Evolutionary conservation across 2,329 filamentous ascomycete species (phyloP).

Genomic region (Leptographium wingfieldii): DNA sequence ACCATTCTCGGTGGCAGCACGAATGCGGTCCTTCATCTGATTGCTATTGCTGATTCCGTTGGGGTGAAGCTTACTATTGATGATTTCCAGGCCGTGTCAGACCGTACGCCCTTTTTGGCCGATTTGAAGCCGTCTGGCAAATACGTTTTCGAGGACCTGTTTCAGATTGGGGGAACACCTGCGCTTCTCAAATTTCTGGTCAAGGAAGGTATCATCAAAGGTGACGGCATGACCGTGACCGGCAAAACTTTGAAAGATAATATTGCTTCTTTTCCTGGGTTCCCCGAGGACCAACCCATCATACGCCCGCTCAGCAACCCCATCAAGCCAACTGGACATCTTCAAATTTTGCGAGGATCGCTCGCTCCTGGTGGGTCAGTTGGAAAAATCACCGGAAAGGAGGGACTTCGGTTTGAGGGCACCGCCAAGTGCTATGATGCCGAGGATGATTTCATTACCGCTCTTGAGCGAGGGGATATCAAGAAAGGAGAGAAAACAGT

Average conservation of each 20-base stretch:
- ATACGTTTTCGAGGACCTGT: slow-evolving; percentile 74
- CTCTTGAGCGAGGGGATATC: slow-evolving; percentile 64
- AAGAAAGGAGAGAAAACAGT: slow-evolving; percentile 81
- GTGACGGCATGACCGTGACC: slow-evolving; percentile 69
- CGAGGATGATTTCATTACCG: slow-evolving; percentile 66
- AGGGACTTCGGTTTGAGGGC: slow-evolving; percentile 71
- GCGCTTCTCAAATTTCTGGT: slow-evolving; percentile 79
- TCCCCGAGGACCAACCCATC: slow-evolving; percentile 66
- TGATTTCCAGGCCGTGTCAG: slow-evolving; percentile 73
- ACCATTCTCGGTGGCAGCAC: slow-evolving; percentile 76
- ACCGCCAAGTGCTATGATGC: slow-evolving; percentile 75
- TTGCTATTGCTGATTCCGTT: slow-evolving; percentile 71
- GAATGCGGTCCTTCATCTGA: slow-evolving; percentile 73
- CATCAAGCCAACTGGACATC: slow-evolving; percentile 77
- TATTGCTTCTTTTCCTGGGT: slow-evolving; percentile 59
- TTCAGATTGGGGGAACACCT: slow-evolving; percentile 78
- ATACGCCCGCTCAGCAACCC: slow-evolving; percentile 71
- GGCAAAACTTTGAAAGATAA: slow-evolving; percentile 86
- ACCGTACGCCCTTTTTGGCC: slow-evolving; percentile 67
- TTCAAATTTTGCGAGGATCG: slow-evolving; percentile 77
- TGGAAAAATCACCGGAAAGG: slow-evolving; percentile 90
- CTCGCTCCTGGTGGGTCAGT: slow-evolving; percentile 78
- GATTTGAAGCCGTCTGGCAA: slow-evolving; percentile 78
- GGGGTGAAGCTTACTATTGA: slow-evolving; percentile 74
- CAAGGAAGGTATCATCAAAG: slow-evolving; percentile 70